These are phyloP conservation scores for Euryodendron excelsum DNA, from an alignment of 148 eudicot species.

Conservation along the genomic window DNA sequence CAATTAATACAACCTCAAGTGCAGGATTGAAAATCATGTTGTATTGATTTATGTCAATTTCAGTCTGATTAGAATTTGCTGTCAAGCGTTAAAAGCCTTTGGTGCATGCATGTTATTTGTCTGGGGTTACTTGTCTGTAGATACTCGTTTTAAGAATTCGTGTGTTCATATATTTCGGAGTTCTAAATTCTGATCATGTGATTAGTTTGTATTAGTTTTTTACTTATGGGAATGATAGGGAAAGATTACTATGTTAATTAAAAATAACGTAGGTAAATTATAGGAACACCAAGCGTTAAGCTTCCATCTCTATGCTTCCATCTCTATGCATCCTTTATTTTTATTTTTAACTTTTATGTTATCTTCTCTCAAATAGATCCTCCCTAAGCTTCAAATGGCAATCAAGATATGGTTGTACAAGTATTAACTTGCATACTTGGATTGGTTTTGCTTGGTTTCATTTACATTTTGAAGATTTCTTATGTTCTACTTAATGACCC, in stretches of 20 bases:
- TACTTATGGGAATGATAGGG: neutral
- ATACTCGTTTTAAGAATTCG: neutral
- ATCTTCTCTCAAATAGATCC: no score
- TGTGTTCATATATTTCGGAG: neutral
- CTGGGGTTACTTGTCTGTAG: neutral
- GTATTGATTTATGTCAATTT: neutral
- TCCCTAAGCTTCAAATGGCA: neutral
- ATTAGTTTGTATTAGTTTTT: neutral
- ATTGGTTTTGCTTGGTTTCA: neutral
- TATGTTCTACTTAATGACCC: neutral
- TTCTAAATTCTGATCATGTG: neutral
- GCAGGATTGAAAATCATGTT: neutral
- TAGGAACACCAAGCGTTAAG: neutral
- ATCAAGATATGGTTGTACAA: neutral
- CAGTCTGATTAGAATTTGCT: neutral
- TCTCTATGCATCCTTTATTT: neutral
- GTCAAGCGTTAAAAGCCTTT: neutral
- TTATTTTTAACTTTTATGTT: neutral
- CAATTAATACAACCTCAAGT: neutral
- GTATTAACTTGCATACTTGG: neutral
- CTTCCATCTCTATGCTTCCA: no score
- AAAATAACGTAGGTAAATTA: neutral
- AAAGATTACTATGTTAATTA: no score
- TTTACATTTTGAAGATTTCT: neutral
- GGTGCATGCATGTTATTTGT: neutral